A percentile compares a stretch with the other conserved stretches of the same genome.
These are phyloP conservation scores for Ambrosia artemisiifolia DNA, from an alignment of 129 eudicot species.

Conservation along the genomic window DNA sequence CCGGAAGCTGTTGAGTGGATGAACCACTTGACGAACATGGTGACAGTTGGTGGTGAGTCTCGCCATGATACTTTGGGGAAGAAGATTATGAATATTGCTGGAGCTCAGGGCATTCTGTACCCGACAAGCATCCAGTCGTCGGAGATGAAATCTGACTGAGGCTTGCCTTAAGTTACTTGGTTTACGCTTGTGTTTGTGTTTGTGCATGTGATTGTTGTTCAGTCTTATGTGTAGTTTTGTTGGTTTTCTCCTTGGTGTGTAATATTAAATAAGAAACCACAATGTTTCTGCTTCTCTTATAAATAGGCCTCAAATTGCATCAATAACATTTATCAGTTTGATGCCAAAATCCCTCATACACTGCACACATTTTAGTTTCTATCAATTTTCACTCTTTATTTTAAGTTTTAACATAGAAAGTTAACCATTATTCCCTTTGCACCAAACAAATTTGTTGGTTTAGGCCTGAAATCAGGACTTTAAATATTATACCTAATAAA, in stretches of 20 bases:
- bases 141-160: conserved; percentile 28
- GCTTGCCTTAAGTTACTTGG: not conserved
- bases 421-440: too few species aligned
- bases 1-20: conserved; percentile 64
- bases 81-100: conserved; percentile 29
- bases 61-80: conserved; percentile 28
- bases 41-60: conserved; percentile 25
- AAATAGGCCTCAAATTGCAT: too few species aligned
- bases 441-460: too few species aligned
- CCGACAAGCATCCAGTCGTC: conserved; percentile 28
- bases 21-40: conserved; percentile 29
- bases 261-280: conserved; percentile 12
- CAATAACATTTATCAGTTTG: too few species aligned
- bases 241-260: not conserved
- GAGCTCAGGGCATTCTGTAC: conserved; percentile 28
- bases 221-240: not conserved
- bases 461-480: too few species aligned
- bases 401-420: too few species aligned
- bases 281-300: too few species aligned
- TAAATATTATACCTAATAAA: too few species aligned
- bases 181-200: not conserved
- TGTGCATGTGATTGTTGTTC: not conserved
- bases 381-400: too few species aligned
- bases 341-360: too few species aligned
- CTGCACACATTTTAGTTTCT: too few species aligned